phyloP scores from a whole-genome alignment of 176 grass and related monocot genomes.

The Phoenix dactylifera region DNA sequence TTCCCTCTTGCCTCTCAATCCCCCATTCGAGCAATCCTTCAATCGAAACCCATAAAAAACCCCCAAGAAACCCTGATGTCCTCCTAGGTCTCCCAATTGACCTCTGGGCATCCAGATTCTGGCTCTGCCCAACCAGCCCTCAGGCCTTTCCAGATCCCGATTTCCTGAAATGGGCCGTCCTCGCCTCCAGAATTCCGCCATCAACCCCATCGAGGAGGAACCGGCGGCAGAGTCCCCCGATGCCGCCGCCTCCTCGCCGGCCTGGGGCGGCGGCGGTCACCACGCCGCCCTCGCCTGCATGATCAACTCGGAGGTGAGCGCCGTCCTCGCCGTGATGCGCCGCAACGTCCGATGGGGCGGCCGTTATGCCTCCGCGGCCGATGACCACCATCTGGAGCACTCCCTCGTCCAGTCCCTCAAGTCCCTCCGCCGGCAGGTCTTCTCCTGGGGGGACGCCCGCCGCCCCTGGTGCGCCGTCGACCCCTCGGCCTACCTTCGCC shows the following conservation, averaged over 20 bases:
- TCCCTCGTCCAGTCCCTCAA: slow-evolving; percentile 67
- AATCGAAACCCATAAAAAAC: neutral
- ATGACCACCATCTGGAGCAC: slow-evolving; percentile 70
- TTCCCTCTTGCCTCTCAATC: neutral
- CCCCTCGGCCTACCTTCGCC: slow-evolving; percentile 59
- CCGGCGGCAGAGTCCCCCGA: neutral
- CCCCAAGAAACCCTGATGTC: neutral
- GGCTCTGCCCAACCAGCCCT: slow-evolving; percentile 1
- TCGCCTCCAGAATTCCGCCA: slow-evolving; percentile 7
- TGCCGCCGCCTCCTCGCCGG: neutral
- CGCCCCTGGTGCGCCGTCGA: slow-evolving; percentile 30
- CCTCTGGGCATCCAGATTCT: neutral
- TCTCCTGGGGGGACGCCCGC: slow-evolving; percentile 34
- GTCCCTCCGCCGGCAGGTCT: slow-evolving; percentile 49
- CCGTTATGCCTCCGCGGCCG: slow-evolving; percentile 40
- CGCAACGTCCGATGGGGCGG: slow-evolving; percentile 90
- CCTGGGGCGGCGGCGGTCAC: neutral
- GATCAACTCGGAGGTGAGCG: slow-evolving; percentile 78
- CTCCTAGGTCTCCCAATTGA: neutral
- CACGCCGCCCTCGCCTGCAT: slow-evolving; percentile 49
- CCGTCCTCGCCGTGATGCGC: slow-evolving; percentile 92
- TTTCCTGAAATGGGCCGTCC: slow-evolving; percentile 3
- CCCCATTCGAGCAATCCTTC: neutral
- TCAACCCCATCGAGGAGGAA: slow-evolving; percentile 7
- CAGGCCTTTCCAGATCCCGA: neutral